Evolutionary conservation across 306 rosid species (phyloP).

Genomic region (Arachis hypogaea): DNA sequence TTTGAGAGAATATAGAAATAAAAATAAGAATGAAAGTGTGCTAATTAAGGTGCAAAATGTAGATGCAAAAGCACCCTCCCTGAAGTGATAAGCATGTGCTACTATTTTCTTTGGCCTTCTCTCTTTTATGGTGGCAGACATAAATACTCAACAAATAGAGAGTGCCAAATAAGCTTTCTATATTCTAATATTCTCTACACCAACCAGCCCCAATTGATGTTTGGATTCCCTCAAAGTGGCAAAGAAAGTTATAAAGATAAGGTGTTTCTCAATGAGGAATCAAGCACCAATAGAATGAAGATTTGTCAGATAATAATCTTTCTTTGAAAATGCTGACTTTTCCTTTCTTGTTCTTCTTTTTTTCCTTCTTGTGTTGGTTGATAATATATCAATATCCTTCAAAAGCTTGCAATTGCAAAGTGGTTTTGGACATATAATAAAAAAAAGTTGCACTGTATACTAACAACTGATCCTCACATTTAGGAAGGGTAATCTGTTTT

Average conservation of each 20-base stretch:
- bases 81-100: conserved; percentile 47
- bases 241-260: conserved; percentile 37
- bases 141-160: background rate
- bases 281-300: conserved; percentile 37
- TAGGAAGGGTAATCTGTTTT: conserved; percentile 15
- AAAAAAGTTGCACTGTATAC: conserved; percentile 32
- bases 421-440: conserved; percentile 2
- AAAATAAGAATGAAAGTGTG: background rate
- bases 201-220: conserved; percentile 30
- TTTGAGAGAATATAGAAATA: too few relatives aligned
- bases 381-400: conserved; percentile 18
- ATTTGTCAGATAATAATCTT: conserved; percentile 16
- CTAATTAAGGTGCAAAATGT: conserved; percentile 19
- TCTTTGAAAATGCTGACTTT: conserved; percentile 27
- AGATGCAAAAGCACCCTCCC: conserved; percentile 37
- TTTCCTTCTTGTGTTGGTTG: conserved; percentile 31
- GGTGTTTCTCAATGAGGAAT: conserved; percentile 39
- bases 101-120: background rate
- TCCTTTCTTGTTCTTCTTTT: background rate
- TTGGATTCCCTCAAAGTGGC: conserved; percentile 44
- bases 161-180: conserved; percentile 37
- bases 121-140: conserved; percentile 44
- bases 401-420: conserved; percentile 46
- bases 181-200: conserved; percentile 32
- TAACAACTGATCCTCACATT: conserved; percentile 20